phyloP scores from a whole-genome alignment of 129 eudicot genomes.

The Escallonia rubra region DNA sequence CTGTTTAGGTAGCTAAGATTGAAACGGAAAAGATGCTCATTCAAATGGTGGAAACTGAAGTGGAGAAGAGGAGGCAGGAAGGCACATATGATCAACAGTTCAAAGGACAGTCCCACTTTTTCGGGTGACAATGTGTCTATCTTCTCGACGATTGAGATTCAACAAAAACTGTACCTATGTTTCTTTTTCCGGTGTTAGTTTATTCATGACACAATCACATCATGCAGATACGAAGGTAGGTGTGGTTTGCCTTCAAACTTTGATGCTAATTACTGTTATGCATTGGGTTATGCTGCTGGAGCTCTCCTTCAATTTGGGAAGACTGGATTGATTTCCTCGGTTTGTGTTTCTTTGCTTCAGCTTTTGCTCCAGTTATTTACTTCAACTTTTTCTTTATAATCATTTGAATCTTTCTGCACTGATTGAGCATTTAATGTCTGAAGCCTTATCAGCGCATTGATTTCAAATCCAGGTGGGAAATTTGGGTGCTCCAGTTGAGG shows the following conservation, averaged over 20 bases:
- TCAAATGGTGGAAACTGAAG: conserved; percentile 86
- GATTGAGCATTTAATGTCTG: no score
- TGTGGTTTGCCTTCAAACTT: conserved; percentile 93
- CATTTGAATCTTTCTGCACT: no score
- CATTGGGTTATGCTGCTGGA: conserved; percentile 97
- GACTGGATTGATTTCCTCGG: conserved; percentile 94
- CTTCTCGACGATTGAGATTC: background rate
- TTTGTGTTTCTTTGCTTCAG: conserved; percentile 15
- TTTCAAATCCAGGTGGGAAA: conserved; percentile 59
- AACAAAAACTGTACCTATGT: no score
- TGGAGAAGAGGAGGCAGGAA: conserved; percentile 53
- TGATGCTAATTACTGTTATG: conserved; percentile 89
- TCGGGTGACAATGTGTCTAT: conserved; percentile 55
- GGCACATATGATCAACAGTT: conserved; percentile 57
- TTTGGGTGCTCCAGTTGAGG: conserved; percentile 90
- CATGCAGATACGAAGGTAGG: conserved; percentile 85
- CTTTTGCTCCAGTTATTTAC: background rate
- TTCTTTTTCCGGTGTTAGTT: background rate
- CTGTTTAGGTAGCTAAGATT: conserved; percentile 78
- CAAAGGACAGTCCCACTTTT: conserved; percentile 88
- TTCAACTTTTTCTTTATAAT: background rate
- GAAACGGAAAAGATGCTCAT: conserved; percentile 98
- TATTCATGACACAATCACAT: conserved; percentile 3
- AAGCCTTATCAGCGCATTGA: background rate
- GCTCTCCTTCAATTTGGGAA: conserved; percentile 82